A percentile compares a stretch with the other conserved stretches of the same genome.
These are phyloP conservation scores for Epichloe brachyelytri DNA, from an alignment of 2,329 filamentous ascomycete species.

Conservation along the genomic window DNA sequence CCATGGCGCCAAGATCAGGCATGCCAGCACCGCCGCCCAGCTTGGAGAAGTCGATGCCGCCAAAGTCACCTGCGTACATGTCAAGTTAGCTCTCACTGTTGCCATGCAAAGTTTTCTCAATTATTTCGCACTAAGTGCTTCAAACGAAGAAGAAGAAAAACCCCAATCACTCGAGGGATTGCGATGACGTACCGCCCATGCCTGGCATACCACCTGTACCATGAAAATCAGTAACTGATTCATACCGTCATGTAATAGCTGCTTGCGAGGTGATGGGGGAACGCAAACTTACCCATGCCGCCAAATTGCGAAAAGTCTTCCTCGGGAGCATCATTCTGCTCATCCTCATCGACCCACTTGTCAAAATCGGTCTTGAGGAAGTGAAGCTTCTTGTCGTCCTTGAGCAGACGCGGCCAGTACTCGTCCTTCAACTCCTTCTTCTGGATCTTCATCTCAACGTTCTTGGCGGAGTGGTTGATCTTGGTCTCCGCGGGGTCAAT, in stretches of 20 bases:
- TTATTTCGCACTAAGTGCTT: neutral
- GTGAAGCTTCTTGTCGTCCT: slow-evolving; percentile 79
- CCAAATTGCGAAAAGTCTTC: slow-evolving; percentile 63
- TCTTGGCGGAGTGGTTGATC: slow-evolving; percentile 77
- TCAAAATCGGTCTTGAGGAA: slow-evolving; percentile 98
- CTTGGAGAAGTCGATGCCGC: slow-evolving; percentile 90
- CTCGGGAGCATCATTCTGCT: slow-evolving; percentile 81
- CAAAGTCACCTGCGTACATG: slow-evolving; percentile 50
- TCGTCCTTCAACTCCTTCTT: slow-evolving; percentile 95
- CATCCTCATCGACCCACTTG: slow-evolving; percentile 98
- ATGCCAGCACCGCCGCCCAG: slow-evolving; percentile 44
- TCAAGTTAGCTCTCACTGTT: neutral
- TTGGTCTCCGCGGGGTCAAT: slow-evolving; percentile 79
- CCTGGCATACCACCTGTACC: slow-evolving; percentile 39
- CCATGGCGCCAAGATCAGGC: slow-evolving; percentile 29
- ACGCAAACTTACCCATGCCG: slow-evolving; percentile 44
- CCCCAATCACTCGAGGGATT: neutral
- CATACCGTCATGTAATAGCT: too few species aligned
- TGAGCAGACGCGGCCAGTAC: slow-evolving; percentile 91
- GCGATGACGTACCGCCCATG: slow-evolving; percentile 31
- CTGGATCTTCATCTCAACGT: slow-evolving; percentile 78
- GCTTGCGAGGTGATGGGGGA: neutral
- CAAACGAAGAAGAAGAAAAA: neutral
- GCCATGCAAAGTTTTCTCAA: neutral
- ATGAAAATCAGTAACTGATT: neutral